These are phyloP conservation scores for Didymella glomerata DNA, from an alignment of 2,329 filamentous ascomycete genomes.

Conservation along the genomic window DNA sequence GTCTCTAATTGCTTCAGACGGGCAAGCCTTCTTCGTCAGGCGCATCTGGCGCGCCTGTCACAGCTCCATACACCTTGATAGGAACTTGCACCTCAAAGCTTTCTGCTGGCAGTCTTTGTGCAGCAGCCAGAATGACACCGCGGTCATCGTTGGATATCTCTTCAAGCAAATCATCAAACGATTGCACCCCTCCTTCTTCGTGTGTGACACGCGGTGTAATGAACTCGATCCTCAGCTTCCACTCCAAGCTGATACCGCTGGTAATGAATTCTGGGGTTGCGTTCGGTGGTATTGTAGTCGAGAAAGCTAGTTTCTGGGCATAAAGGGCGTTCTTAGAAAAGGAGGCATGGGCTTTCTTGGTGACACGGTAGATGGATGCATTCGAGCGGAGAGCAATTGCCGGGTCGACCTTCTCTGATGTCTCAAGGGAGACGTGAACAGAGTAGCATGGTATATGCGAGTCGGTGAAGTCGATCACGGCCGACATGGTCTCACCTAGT, in stretches of 20 bases:
- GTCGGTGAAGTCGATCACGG: constrained; percentile 82
- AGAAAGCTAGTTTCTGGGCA: constrained; percentile 79
- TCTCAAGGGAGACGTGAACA: constrained; percentile 84
- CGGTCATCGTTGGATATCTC: constrained; percentile 81
- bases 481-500: constrained; percentile 84
- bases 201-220: constrained; percentile 72
- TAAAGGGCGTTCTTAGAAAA: constrained; percentile 85
- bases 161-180: constrained; percentile 69
- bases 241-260: constrained; percentile 84
- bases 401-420: constrained; percentile 81
- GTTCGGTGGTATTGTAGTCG: constrained; percentile 79
- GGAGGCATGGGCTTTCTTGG: constrained; percentile 79
- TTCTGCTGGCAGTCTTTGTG: constrained; percentile 81
- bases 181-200: constrained; percentile 42
- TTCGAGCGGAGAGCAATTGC: constrained; percentile 83
- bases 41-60: constrained; percentile 52
- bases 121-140: constrained; percentile 77
- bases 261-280: constrained; percentile 94
- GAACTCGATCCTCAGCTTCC: constrained; percentile 92
- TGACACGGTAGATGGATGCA: constrained; percentile 85
- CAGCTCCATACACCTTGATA: constrained; percentile 76
- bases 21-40: constrained; percentile 45
- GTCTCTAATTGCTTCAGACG: constrained; percentile 30
- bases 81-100: constrained; percentile 91
- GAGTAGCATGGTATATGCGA: constrained; percentile 85